phyloP scores from a whole-genome alignment of 805 yeast genomes.

The Middelhovenomyces tepae region DNA sequence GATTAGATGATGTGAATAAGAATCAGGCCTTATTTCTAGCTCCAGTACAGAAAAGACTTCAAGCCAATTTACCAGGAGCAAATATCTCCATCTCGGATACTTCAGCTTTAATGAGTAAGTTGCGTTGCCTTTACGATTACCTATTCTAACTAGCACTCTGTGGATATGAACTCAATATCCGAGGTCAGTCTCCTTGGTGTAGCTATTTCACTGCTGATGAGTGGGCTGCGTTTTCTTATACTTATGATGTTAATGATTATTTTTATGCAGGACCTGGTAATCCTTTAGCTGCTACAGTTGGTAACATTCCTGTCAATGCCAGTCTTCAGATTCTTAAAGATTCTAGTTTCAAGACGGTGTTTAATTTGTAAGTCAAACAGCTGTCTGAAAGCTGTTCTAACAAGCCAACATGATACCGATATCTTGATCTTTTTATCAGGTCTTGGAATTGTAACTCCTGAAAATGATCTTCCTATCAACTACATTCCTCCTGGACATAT shows the following conservation, averaged over 20 bases:
- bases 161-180: constrained; percentile 43
- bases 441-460: constrained; percentile 38
- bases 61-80: constrained; percentile 25
- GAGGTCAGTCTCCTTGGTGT: constrained; percentile 37
- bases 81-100: constrained; percentile 36
- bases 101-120: constrained; percentile 32
- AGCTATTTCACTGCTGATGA: constrained; percentile 43
- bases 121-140: too few relatives aligned
- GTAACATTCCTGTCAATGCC: constrained; percentile 41
- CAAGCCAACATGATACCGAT: constrained; percentile 58
- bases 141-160: too few relatives aligned
- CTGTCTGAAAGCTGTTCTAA: too few relatives aligned
- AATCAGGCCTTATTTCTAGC: constrained; percentile 24
- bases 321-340: constrained; percentile 36
- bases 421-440: constrained; percentile 42
- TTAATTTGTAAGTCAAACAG: constrained; percentile 38
- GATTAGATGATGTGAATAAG: constrained; percentile 23
- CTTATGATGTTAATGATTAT: constrained; percentile 35
- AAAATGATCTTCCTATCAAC: constrained; percentile 35
- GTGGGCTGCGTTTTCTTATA: constrained; percentile 35
- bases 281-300: constrained; percentile 33
- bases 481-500: constrained; percentile 38
- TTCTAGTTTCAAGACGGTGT: constrained; percentile 24
- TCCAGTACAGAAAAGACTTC: constrained; percentile 29
- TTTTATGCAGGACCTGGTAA: constrained; percentile 44